phyloP scores from a whole-genome alignment of 179 eudicot genomes.

The Actinidia polygama region DNA sequence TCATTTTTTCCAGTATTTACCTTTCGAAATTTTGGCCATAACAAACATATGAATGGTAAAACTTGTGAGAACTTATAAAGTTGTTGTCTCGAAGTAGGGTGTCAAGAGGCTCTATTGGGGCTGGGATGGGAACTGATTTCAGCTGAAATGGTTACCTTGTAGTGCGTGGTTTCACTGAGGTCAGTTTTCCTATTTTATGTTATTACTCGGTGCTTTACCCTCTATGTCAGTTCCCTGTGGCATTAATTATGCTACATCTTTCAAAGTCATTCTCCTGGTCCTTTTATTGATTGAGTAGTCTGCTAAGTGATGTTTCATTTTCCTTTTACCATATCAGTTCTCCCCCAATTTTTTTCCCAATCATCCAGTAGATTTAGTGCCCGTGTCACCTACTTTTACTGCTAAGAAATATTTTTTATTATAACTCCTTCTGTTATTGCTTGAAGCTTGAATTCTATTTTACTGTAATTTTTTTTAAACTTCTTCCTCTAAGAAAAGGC shows the following conservation, averaged over 20 bases:
- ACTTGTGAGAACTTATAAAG: constrained; percentile 58
- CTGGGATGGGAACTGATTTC: constrained; percentile 86
- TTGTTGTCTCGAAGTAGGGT: constrained; percentile 92
- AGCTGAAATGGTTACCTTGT: constrained; percentile 84
- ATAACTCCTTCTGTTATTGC: constrained; percentile 1
- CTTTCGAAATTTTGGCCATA: constrained; percentile 45
- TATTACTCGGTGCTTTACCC: constrained; percentile 37
- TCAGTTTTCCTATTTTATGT: constrained; percentile 68
- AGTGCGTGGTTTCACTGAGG: constrained; percentile 85
- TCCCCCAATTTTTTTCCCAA: constrained; percentile 3
- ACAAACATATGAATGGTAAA: constrained; percentile 25
- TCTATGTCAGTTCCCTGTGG: constrained; percentile 29
- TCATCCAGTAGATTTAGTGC: not conserved
- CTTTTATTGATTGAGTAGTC: constrained; percentile 30
- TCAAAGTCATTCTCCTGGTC: constrained; percentile 22
- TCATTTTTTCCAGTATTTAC: constrained; percentile 50
- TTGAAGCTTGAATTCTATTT: not conserved
- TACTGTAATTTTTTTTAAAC: not conserved
- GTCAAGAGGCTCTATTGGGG: constrained; percentile 80
- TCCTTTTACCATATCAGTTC: constrained; percentile 15
- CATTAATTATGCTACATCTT: constrained; percentile 30
- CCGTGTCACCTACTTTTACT: constrained; percentile 4
- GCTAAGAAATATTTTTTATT: not conserved
- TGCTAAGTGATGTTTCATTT: constrained; percentile 30
- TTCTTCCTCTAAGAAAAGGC: not conserved